Conservation (phyloP, 371 early-diverging fungal species). For the Basidiobolus heterosporus region DNA sequence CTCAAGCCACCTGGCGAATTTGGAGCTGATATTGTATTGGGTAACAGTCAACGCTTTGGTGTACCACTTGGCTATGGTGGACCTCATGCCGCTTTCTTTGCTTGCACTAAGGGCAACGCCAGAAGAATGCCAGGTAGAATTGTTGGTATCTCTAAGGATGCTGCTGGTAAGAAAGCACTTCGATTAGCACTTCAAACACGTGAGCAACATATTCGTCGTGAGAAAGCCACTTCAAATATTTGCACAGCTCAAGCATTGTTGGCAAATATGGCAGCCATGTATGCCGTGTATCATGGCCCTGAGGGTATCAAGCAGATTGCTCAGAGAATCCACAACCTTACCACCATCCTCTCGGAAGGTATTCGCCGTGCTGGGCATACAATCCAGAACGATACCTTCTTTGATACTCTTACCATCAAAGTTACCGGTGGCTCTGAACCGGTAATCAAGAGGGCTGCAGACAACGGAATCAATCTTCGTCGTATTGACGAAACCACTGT, state of each 20-base stretch:
- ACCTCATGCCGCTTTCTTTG: slow-evolving; percentile 97
- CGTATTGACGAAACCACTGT: slow-evolving; percentile 54
- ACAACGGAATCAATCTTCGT: slow-evolving; percentile 73
- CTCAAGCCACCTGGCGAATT: slow-evolving; percentile 85
- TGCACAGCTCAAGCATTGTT: slow-evolving; percentile 91
- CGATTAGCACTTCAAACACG: slow-evolving; percentile 90
- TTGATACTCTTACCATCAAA: slow-evolving; percentile 82
- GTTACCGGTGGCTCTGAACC: slow-evolving; percentile 36
- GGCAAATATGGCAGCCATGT: slow-evolving; percentile 88
- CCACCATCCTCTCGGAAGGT: slow-evolving; percentile 61
- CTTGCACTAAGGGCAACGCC: slow-evolving; percentile 79
- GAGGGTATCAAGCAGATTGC: slow-evolving; percentile 78
- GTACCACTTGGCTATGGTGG: slow-evolving; percentile 96
- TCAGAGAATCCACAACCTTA: slow-evolving; percentile 75
- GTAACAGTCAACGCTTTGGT: slow-evolving; percentile 92
- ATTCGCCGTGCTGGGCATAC: slow-evolving; percentile 48
- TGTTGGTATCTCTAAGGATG: slow-evolving; percentile 88
- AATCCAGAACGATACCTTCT: slow-evolving; percentile 69
- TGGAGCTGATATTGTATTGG: slow-evolving; percentile 91
- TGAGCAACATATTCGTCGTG: slow-evolving; percentile 96
- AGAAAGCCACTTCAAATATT: slow-evolving; percentile 95
- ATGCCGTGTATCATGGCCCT: slow-evolving; percentile 94
- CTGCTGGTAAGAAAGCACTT: slow-evolving; percentile 72
- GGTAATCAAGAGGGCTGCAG: slow-evolving; percentile 48
- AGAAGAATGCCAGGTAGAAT: slow-evolving; percentile 90